These are phyloP conservation scores for Acer campestre DNA, from an alignment of 345 rosid genomes.

Conservation along the genomic window DNA sequence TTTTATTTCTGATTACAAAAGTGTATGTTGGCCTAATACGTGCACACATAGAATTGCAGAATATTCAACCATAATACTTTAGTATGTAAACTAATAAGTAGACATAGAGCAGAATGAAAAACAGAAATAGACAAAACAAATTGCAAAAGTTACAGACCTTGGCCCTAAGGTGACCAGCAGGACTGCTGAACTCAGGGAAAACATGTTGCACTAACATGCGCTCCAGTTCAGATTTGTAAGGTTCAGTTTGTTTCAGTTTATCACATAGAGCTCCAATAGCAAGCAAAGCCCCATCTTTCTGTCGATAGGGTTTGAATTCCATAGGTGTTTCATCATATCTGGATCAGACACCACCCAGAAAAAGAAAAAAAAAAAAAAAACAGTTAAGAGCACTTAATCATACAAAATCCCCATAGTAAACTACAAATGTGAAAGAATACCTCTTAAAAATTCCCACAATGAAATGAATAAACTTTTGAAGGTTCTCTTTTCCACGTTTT, in stretches of 20 bases:
- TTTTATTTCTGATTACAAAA: too few species aligned
- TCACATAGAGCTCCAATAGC: conserved; percentile 99
- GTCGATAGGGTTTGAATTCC: conserved; percentile 79
- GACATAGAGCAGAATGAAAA: background rate
- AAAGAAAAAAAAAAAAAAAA: conserved; percentile 10
- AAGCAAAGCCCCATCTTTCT: conserved; percentile 97
- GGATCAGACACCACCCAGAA: background rate
- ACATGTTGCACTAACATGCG: conserved; percentile 96
- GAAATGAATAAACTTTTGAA: conserved; percentile 86
- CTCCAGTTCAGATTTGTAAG: conserved; percentile 90
- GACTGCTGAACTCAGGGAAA: conserved; percentile 94
- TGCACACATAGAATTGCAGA: too few species aligned
- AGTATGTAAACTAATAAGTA: background rate
- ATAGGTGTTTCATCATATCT: conserved; percentile 82
- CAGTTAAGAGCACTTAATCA: conserved; percentile 6
- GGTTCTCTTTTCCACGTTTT: conserved; percentile 93
- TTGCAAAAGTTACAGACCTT: conserved; percentile 55
- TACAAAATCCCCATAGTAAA: background rate
- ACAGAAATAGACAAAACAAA: conserved; percentile 18
- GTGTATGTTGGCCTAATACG: too few species aligned
- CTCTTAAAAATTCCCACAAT: conserved; percentile 77
- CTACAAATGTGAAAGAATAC: conserved; percentile 39
- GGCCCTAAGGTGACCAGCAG: conserved; percentile 95
- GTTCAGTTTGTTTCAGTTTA: conserved; percentile 92
- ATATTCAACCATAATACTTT: background rate